Conservation (phyloP, 306 rosid species). For the Sicyos baderoa region DNA sequence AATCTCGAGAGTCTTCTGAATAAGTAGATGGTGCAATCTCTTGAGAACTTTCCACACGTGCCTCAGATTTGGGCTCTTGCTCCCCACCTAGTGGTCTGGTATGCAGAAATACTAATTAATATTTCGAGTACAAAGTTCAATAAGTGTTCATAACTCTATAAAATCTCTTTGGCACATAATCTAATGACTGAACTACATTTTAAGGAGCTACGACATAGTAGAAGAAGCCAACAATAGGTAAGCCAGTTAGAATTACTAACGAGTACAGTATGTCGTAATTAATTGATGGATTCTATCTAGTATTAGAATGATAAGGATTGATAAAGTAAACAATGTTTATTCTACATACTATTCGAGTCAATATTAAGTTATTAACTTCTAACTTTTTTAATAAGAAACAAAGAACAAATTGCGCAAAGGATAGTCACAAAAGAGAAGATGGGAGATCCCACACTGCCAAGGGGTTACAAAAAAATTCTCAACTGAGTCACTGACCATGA, state of each 20-base stretch:
- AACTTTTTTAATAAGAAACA: too few relatives aligned
- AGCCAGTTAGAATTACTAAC: conserved; percentile 8
- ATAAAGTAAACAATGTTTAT: too few relatives aligned
- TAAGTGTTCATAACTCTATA: conserved; percentile 10
- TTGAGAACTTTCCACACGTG: conserved; percentile 23
- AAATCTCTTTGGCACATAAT: neutral
- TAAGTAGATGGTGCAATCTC: conserved; percentile 38
- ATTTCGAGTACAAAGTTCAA: conserved; percentile 18
- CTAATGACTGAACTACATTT: neutral
- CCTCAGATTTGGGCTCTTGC: conserved; percentile 33
- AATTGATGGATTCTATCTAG: neutral
- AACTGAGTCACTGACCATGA: too few relatives aligned
- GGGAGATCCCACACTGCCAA: too few relatives aligned
- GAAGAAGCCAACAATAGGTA: conserved; percentile 12
- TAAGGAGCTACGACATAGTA: conserved; percentile 11
- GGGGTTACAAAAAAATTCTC: too few relatives aligned
- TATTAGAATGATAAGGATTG: neutral
- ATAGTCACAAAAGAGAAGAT: too few relatives aligned
- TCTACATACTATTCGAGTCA: too few relatives aligned
- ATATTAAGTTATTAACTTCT: too few relatives aligned
- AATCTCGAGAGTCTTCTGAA: conserved; percentile 41
- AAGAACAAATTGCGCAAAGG: too few relatives aligned
- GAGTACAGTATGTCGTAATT: neutral
- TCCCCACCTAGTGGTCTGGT: conserved; percentile 49
- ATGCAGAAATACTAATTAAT: conserved; percentile 20